phyloP scores from a whole-genome alignment of 2,329 filamentous ascomycete genomes.

The Epichloe sibirici region DNA sequence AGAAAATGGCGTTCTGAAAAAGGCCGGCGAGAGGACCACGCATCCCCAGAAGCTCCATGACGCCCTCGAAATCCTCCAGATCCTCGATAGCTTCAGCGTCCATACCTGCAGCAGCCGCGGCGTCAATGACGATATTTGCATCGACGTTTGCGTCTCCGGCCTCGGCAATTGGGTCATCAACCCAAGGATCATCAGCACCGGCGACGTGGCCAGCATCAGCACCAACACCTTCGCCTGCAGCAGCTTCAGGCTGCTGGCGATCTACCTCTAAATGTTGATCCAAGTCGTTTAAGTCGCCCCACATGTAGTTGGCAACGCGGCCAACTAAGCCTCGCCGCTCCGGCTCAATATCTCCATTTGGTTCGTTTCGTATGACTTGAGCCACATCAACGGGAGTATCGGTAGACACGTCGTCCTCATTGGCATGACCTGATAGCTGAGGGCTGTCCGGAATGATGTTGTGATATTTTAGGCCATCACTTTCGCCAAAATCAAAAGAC shows the following conservation, averaged over 20 bases:
- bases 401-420: background rate
- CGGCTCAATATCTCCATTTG: slow-evolving; percentile 6
- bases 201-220: slow-evolving; percentile 44
- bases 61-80: slow-evolving; percentile 88
- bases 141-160: slow-evolving; percentile 25
- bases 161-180: slow-evolving; percentile 11
- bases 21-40: slow-evolving; percentile 81
- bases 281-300: slow-evolving; percentile 44
- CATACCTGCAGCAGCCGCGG: slow-evolving; percentile 47
- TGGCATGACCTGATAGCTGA: slow-evolving; percentile 1
- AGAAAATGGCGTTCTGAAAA: slow-evolving; percentile 92
- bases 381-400: slow-evolving; percentile 6
- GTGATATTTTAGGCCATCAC: background rate
- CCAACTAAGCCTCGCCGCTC: slow-evolving; percentile 16
- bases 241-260: slow-evolving; percentile 11
- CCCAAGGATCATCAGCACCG: slow-evolving; percentile 27
- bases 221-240: slow-evolving; percentile 21
- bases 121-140: slow-evolving; percentile 18
- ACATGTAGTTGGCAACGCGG: slow-evolving; percentile 47
- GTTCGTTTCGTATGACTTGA: slow-evolving; percentile 4
- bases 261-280: slow-evolving; percentile 23
- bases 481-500: background rate
- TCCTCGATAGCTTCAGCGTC: slow-evolving; percentile 71
- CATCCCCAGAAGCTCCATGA: slow-evolving; percentile 94
- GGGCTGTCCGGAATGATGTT: background rate